Percentiles rank a stretch among this genome's conserved stretches.
These are phyloP conservation scores for Mycena metata DNA, from an alignment of 768 basidiomycete species.

Conservation along the genomic window DNA sequence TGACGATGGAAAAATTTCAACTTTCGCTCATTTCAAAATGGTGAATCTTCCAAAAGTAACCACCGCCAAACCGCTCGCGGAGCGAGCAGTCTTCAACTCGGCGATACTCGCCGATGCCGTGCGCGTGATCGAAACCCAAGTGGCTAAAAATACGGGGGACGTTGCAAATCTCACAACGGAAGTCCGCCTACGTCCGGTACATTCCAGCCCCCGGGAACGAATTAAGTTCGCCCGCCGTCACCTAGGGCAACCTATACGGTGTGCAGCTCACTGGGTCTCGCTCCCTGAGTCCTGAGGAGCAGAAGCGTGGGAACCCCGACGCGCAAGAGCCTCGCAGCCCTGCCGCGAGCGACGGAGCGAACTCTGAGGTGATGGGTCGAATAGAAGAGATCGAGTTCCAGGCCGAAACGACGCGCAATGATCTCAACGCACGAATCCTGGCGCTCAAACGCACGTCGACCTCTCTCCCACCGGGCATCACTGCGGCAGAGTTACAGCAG, in stretches of 20 bases:
- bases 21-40: slow-evolving; percentile 4
- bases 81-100: neutral
- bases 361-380: neutral
- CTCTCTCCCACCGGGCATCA: neutral
- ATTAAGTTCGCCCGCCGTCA: too few relatives aligned
- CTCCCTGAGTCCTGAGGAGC: too few relatives aligned
- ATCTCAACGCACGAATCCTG: slow-evolving; percentile 1
- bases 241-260: neutral
- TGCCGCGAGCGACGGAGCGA: too few relatives aligned
- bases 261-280: neutral
- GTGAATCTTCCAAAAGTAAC: neutral
- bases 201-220: neutral
- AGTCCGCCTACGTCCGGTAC: neutral
- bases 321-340: neutral
- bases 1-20: too few relatives aligned
- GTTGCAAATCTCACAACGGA: slow-evolving; percentile 5
- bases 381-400: slow-evolving; percentile 7
- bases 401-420: neutral
- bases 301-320: too few relatives aligned
- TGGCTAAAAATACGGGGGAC: neutral
- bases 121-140: neutral
- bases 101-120: neutral
- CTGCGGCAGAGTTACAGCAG: neutral
- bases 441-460: neutral
- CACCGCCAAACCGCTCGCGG: neutral